A percentile compares a stretch with the other conserved stretches of the same genome.
These are phyloP conservation scores for Corymbia maculata DNA, from an alignment of 345 rosid genomes.

Conservation along the genomic window DNA sequence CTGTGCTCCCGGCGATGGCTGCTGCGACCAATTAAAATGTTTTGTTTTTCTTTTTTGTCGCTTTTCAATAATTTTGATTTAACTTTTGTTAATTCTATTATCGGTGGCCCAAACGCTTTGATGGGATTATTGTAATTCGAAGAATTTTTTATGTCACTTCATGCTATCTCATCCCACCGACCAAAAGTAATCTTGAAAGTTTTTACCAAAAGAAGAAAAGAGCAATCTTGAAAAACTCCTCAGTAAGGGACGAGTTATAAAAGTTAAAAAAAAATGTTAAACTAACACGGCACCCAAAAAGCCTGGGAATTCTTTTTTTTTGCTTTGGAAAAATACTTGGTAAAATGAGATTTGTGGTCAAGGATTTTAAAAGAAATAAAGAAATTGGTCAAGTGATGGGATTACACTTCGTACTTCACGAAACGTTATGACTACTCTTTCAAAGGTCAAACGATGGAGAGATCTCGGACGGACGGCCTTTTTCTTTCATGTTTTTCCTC, in stretches of 20 bases:
- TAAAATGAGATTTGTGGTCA: not conserved
- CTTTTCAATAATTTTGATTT: not conserved
- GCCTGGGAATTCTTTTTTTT: not conserved
- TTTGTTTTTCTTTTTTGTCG: rapidly evolving
- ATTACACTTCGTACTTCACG: not conserved
- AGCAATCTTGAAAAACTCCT: not conserved
- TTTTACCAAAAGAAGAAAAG: not conserved
- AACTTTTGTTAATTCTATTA: not conserved
- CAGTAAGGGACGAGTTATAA: not conserved
- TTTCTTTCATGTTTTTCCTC: not conserved
- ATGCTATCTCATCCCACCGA: not conserved
- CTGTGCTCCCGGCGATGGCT: not conserved
- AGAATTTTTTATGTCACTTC: not conserved
- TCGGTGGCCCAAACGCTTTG: not conserved
- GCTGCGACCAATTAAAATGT: not conserved
- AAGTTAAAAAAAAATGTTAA: not conserved
- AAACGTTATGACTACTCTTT: not conserved
- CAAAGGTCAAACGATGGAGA: not conserved
- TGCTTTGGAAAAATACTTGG: not conserved
- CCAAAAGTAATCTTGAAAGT: not conserved
- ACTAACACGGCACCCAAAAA: not conserved
- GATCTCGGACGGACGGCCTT: not conserved
- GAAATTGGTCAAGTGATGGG: not conserved
- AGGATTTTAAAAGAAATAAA: not conserved
- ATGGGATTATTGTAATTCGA: not conserved